Evolutionary conservation across 2,329 filamentous ascomycete species (phyloP), one percentile per base, ranked within the genome.

Genomic region (Sclerotinia spermophila): DNA sequence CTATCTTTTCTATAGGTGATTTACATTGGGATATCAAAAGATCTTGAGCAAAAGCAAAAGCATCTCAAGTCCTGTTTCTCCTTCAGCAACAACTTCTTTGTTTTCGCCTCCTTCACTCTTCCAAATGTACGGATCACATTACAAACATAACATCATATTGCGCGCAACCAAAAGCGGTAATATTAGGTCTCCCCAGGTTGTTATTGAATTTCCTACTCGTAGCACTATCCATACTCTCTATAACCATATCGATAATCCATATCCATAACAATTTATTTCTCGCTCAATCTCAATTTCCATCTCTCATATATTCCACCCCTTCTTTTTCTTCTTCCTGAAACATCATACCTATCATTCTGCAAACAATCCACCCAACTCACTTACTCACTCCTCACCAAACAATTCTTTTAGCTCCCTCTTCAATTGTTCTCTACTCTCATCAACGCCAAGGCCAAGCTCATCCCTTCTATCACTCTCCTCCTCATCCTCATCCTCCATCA

Each of bases 391-490:
- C 33, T 74, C 71, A 62, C 65, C 60, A 72, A 76, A 77, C 66
- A 77, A 72, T 45, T 56, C 68, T 35, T 60, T 75, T 70, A 76
- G 68, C 38, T 77, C 75, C 60, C 55, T 74, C 38, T 75, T 72
- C 64, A 77, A 70, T 21, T 74, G 69, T 48, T 74, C 68, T 19
- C 68, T 74, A 27, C 44, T 72, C 35, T 69, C 35, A 70, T 74
- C 68, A 55, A 72, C 40, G 1, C 59, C 64, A 45, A 27, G 5
- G 27, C 13, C n/a, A 27, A 27, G 13, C n/a, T 66, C 33, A 71
- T 55, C 53, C 71, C 70, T 66, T 68, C 30, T 35, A 27, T 40
- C 13, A 40, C 51, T n/a, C 30, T 53, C 70, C 27, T 62, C 40
- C 10, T 19, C 38, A 30, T 53, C 70, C 27, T 62, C 40, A 6